Base-by-base conservation (phyloP, 2,329 filamentous ascomycete species). In the Hymenoscyphus occultus region DNA sequence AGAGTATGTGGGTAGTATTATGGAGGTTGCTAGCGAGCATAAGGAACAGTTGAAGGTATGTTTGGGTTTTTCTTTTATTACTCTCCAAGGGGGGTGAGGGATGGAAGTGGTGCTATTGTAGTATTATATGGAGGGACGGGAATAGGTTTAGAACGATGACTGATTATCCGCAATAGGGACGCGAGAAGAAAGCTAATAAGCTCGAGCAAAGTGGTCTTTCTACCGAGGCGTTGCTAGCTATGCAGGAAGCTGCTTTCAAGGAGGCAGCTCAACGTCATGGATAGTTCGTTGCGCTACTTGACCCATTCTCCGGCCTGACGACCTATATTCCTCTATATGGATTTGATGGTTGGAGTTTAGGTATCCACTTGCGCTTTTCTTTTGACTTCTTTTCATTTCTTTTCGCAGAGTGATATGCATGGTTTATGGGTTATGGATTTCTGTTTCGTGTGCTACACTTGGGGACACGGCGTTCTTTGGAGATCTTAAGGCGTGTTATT, bases 171-270 rank as follows among this genome's bases (percentile, higher is more conserved):
- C 48, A 39, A 22, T 48, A 97, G 92, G 92, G 90, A 39, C 90
- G 94, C 59, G 95, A 99, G 80, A 96, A 96, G 83, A 97, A 97
- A 79, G 90, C 93, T 70, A 96, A 93, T 78, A 98, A 98, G 80
- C 93, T 98, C 74, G 94, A 97, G 73, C 90, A 95, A 76, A 97
- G 93, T 76, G 94, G 94, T 62, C 84, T 98, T 80, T 91, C 91
- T 0, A 88, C 96, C 76, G 95, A 97, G 72, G 91, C 99, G 77
- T 83, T 99, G 59, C 86, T 95, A 64, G 85, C 89, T 59, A 86
- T 97, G 74, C 95, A 99, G 76, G 90, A 95, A 77, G 93, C 96
- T 77, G 86, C 97, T 71, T 98, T 99, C 78, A 89, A 90, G 56
- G 89, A 87, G 65, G 93, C 93, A 13, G 72, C 72, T 39, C 69